Evolutionary conservation across 768 basidiomycete species (phyloP).

Genomic region (Dictyophora rubrovolvata): DNA sequence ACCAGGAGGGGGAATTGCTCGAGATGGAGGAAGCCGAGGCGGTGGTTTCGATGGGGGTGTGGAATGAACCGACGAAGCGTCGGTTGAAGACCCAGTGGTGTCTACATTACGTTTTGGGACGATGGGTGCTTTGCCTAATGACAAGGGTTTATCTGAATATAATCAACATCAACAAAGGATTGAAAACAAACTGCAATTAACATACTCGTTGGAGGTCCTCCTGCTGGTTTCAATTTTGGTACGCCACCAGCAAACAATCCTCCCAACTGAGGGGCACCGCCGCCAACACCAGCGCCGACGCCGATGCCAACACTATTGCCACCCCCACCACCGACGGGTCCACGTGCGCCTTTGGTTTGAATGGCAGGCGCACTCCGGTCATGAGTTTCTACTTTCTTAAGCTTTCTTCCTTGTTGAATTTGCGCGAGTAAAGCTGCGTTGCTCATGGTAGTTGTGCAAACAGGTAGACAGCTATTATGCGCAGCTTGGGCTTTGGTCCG

Average conservation of each 20-base stretch:
- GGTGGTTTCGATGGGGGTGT: slow-evolving; percentile 25
- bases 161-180: slow-evolving; percentile 2
- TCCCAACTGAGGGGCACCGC: slow-evolving; percentile 71
- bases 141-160: slow-evolving; percentile 45
- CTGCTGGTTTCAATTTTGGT: slow-evolving; percentile 82
- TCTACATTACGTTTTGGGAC: slow-evolving; percentile 41
- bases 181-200: slow-evolving; percentile 1
- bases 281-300: slow-evolving; percentile 20
- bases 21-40: slow-evolving; percentile 32
- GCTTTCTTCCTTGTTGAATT: slow-evolving; percentile 71
- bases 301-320: slow-evolving; percentile 26
- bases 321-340: slow-evolving; percentile 22
- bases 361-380: slow-evolving; percentile 66
- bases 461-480: background rate
- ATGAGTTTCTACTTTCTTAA: slow-evolving; percentile 77
- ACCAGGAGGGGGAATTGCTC: slow-evolving; percentile 27
- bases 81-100: background rate
- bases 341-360: slow-evolving; percentile 31
- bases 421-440: slow-evolving; percentile 59
- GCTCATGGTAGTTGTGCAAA: slow-evolving; percentile 4
- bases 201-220: slow-evolving; percentile 44
- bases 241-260: slow-evolving; percentile 85
- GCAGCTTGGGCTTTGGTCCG: background rate
- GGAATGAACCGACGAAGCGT: slow-evolving; percentile 15
- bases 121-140: slow-evolving; percentile 56